These are phyloP conservation scores for Hypoxylon subgilvum DNA, from an alignment of 495 filamentous ascomycete genomes.

Conservation along the genomic window DNA sequence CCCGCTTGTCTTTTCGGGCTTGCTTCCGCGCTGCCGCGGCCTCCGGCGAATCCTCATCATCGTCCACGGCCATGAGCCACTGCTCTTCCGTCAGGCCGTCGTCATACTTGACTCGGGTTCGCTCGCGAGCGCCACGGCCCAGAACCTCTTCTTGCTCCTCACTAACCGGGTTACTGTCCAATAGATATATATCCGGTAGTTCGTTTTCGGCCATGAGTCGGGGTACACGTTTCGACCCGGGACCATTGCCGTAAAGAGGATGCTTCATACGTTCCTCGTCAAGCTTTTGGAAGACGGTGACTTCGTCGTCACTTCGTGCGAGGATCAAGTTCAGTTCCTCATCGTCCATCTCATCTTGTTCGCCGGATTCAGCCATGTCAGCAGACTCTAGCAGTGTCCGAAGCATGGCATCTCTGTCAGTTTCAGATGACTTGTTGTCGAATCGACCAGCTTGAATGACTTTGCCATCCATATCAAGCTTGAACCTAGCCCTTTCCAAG, in stretches of 20 bases:
- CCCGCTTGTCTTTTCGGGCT: conserved; percentile 81
- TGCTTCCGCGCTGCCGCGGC: conserved; percentile 88
- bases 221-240: conserved; percentile 65
- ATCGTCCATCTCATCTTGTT: conserved; percentile 95
- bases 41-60: conserved; percentile 92
- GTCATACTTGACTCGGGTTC: conserved; percentile 92
- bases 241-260: conserved; percentile 70
- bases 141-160: conserved; percentile 76
- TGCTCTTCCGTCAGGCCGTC: conserved; percentile 98
- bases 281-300: conserved; percentile 72
- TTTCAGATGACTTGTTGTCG: conserved; percentile 98
- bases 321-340: conserved; percentile 93
- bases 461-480: conserved; percentile 99
- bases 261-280: conserved; percentile 73
- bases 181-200: conserved; percentile 89
- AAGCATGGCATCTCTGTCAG: conserved; percentile 94
- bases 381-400: conserved; percentile 89
- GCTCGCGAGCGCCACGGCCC: conserved; percentile 91
- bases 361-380: conserved; percentile 79
- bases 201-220: conserved; percentile 88
- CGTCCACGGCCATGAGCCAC: conserved; percentile 91
- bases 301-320: conserved; percentile 76
- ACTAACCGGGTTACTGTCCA: conserved; percentile 79
- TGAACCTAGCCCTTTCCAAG: conserved; percentile 93
- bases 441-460: conserved; percentile 99